Conservation (phyloP, 768 basidiomycete genomes). For the Pisolithus marmoratus region DNA sequence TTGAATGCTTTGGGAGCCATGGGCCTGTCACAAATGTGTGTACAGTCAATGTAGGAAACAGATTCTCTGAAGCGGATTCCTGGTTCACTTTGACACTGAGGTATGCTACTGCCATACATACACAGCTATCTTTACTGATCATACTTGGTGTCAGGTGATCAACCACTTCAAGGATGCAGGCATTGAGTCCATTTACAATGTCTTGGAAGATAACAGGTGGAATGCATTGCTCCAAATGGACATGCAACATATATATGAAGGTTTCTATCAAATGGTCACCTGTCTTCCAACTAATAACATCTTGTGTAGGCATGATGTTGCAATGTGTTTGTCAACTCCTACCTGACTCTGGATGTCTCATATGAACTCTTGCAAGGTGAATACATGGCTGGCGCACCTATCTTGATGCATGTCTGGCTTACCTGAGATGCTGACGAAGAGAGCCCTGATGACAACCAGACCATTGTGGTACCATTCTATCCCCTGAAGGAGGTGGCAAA, state of each 20-base stretch:
- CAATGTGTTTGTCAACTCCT: conserved; percentile 93
- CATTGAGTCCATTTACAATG: conserved; percentile 89
- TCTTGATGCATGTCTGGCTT: conserved; percentile 73
- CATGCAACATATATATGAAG: conserved; percentile 73
- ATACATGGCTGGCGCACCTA: conserved; percentile 80
- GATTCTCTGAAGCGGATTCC: conserved; percentile 96
- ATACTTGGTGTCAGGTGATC: conserved; percentile 52
- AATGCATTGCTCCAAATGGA: conserved; percentile 81
- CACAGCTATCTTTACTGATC: neutral
- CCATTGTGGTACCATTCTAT: conserved; percentile 90
- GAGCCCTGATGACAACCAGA: conserved; percentile 58
- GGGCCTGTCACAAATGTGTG: conserved; percentile 98
- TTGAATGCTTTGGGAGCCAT: conserved; percentile 91
- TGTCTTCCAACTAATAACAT: neutral
- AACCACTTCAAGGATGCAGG: conserved; percentile 77
- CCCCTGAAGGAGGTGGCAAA: conserved; percentile 87
- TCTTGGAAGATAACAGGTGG: conserved; percentile 94
- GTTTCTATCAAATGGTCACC: neutral
- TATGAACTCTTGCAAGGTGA: conserved; percentile 84
- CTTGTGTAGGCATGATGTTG: conserved; percentile 77
- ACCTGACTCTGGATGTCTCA: conserved; percentile 90
- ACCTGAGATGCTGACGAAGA: conserved; percentile 80
- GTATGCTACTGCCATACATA: conserved; percentile 35
- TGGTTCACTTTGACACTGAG: conserved; percentile 89
- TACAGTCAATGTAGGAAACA: conserved; percentile 96